Percentiles rank a stretch among this genome's conserved stretches.
These are phyloP conservation scores for Hymenoscyphus albidus DNA, from an alignment of 2,329 filamentous ascomycete genomes.

Conservation along the genomic window DNA sequence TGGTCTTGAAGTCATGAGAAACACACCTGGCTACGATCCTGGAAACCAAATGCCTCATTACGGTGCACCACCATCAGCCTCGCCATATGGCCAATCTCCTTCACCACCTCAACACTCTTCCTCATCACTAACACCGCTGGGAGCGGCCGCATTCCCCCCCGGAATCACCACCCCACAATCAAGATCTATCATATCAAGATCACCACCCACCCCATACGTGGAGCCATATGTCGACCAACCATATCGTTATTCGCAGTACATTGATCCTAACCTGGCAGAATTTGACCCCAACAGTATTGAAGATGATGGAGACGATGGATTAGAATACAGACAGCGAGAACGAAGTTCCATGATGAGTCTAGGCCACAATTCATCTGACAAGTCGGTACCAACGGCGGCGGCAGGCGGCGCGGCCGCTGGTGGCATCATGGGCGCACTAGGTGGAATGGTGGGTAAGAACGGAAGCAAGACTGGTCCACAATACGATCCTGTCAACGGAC, in stretches of 20 bases:
- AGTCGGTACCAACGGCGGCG: constrained; percentile 20
- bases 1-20: constrained; percentile 58
- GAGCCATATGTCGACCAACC: constrained; percentile 31
- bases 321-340: constrained; percentile 51
- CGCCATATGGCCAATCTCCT: constrained; percentile 18
- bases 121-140: constrained; percentile 31
- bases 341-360: constrained; percentile 49
- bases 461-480: constrained; percentile 22
- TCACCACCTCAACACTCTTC: constrained; percentile 23
- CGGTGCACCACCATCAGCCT: constrained; percentile 11
- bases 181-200: constrained; percentile 26
- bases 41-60: constrained; percentile 16
- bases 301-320: constrained; percentile 85
- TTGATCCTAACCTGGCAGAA: constrained; percentile 30
- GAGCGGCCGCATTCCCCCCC: constrained; percentile 31
- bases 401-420: constrained; percentile 42
- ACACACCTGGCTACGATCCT: constrained; percentile 30
- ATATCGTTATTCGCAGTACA: constrained; percentile 30
- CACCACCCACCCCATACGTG: constrained; percentile 24
- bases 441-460: constrained; percentile 29
- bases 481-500: constrained; percentile 29
- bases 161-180: constrained; percentile 30
- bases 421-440: constrained; percentile 30
- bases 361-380: constrained; percentile 25
- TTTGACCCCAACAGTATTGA: constrained; percentile 70